These are phyloP conservation scores for Tolypocladium paradoxum DNA, from an alignment of 2,329 filamentous ascomycete species.

Conservation along the genomic window DNA sequence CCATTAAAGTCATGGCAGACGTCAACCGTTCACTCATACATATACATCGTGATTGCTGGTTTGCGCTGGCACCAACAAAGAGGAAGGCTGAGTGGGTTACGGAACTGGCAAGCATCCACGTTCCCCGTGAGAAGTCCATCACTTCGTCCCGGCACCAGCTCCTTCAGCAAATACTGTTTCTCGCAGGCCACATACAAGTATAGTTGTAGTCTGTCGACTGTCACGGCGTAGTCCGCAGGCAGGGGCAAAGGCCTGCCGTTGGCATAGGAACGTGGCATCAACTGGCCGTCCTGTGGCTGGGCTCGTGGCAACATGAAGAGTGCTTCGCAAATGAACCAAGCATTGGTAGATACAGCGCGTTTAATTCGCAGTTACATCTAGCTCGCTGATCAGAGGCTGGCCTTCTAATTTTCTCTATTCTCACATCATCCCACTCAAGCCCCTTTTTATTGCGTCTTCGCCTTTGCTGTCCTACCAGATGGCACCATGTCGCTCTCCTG, in stretches of 20 bases:
- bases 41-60: too few species aligned
- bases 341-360: not conserved
- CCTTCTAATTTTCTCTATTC: not conserved
- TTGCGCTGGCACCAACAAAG: not conserved
- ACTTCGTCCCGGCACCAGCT: not conserved
- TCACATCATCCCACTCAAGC: not conserved
- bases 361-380: not conserved
- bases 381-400: not conserved
- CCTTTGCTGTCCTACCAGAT: slow-evolving; percentile 16
- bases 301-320: too few species aligned
- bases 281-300: too few species aligned
- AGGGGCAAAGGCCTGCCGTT: not conserved
- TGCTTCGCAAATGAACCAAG: too few species aligned
- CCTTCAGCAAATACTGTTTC: not conserved
- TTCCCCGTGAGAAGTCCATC: not conserved
- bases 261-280: too few species aligned
- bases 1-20: not conserved
- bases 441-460: slow-evolving; percentile 23
- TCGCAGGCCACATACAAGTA: not conserved
- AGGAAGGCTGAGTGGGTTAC: not conserved
- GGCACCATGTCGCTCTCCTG: slow-evolving; percentile 45
- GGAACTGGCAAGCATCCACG: not conserved
- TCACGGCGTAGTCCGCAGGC: not conserved
- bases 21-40: too few species aligned
- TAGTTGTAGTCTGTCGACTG: not conserved